A percentile compares a stretch with the other conserved stretches of the same genome.
These are phyloP conservation scores for Sclerotiophoma versabilis DNA, from an alignment of 2,329 filamentous ascomycete genomes.

Conservation along the genomic window DNA sequence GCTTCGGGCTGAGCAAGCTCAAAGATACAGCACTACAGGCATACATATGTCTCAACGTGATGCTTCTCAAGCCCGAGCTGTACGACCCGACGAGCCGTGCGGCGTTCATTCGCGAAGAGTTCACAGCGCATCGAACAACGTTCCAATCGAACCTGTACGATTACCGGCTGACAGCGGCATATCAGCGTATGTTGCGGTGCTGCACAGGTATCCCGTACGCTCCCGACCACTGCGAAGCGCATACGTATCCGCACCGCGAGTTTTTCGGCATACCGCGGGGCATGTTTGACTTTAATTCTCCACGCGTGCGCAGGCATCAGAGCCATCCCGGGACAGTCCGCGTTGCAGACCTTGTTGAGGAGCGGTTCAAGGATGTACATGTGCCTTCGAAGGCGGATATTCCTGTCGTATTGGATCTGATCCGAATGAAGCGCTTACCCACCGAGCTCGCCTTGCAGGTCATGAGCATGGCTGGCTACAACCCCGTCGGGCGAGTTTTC, in stretches of 20 bases:
- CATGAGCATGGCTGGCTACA: background rate
- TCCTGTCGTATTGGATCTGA: background rate
- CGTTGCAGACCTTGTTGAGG: background rate
- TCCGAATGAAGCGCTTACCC: background rate
- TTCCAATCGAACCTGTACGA: background rate
- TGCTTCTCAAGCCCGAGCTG: background rate
- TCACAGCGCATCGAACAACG: background rate
- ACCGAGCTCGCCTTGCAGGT: background rate
- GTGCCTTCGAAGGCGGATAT: background rate
- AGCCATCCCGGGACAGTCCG: background rate
- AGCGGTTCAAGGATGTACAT: background rate
- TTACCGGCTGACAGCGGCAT: background rate
- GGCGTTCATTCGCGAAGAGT: background rate
- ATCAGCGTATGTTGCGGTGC: background rate
- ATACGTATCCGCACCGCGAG: slow-evolving; percentile 1
- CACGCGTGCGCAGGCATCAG: background rate
- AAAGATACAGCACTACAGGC: background rate
- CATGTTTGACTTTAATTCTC: background rate
- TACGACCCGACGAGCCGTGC: background rate
- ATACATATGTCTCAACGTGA: background rate
- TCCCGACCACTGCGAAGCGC: background rate
- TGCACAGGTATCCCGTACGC: background rate
- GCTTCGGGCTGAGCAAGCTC: background rate
- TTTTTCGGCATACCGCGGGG: background rate
- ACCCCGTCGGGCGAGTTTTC: background rate